Evolutionary conservation across 352 stramenopile species (phyloP).

Genomic region (Plasmopara halstedii): DNA sequence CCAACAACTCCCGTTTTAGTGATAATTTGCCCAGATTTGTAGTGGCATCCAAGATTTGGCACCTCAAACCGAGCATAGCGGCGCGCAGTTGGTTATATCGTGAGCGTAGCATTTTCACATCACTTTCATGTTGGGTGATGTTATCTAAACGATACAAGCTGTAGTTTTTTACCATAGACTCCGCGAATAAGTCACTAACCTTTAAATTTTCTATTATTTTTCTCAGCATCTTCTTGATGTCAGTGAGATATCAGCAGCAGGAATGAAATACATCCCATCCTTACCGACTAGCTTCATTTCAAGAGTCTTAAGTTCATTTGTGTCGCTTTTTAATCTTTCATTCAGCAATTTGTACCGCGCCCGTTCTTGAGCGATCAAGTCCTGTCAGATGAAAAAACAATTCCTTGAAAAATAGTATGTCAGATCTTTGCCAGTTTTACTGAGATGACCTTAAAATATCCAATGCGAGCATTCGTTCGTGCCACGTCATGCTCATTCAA

Average conservation of each 20-base stretch:
- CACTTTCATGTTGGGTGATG: constrained; percentile 23
- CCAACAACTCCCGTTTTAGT: constrained; percentile 4
- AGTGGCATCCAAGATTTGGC: constrained; percentile 19
- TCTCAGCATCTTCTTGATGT: constrained; percentile 27
- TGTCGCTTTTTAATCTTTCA: constrained; percentile 14
- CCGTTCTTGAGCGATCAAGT: constrained; percentile 34
- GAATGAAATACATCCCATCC: background rate
- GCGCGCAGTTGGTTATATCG: constrained; percentile 24
- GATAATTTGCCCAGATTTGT: constrained; percentile 16
- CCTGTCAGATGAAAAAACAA: constrained; percentile 13
- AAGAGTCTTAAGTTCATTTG: constrained; percentile 24
- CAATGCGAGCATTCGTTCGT: constrained; percentile 34
- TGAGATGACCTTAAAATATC: constrained; percentile 42
- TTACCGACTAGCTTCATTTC: constrained; percentile 43
- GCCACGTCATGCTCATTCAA: constrained; percentile 49
- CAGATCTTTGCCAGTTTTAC: background rate
- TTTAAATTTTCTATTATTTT: constrained; percentile 32
- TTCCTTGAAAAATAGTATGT: background rate
- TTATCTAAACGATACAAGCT: constrained; percentile 19
- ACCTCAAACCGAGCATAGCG: constrained; percentile 26
- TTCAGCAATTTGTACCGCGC: constrained; percentile 31
- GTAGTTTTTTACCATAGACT: background rate
- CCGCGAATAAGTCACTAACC: constrained; percentile 10
- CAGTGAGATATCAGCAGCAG: background rate
- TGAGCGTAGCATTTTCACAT: constrained; percentile 22